phyloP scores from a whole-genome alignment of 129 eudicot genomes.

The Arctium minus region DNA sequence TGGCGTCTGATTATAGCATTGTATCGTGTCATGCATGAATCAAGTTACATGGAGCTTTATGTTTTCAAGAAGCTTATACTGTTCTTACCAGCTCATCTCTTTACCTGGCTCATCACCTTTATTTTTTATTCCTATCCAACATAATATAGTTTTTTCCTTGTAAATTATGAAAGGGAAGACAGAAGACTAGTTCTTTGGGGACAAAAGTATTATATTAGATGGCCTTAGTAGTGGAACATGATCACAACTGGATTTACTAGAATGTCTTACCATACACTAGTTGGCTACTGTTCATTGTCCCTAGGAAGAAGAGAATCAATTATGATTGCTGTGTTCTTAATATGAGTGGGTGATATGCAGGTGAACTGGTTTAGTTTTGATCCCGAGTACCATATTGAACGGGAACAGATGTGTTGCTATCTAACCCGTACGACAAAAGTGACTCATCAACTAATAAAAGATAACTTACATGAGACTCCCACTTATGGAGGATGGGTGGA shows the following conservation, averaged over 20 bases:
- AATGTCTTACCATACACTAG: not conserved
- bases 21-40: not conserved
- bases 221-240: not conserved
- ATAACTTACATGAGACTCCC: slow-evolving; percentile 96
- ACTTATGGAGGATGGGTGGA: slow-evolving; percentile 99
- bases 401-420: slow-evolving; percentile 97
- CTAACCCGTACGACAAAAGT: slow-evolving; percentile 89
- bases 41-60: not conserved
- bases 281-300: not conserved
- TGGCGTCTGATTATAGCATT: not conserved
- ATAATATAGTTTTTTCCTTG: no score
- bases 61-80: not conserved
- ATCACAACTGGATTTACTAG: not conserved
- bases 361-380: slow-evolving; percentile 98
- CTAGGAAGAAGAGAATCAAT: not conserved
- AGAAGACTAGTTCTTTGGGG: not conserved
- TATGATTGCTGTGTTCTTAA: slow-evolving; percentile 14
- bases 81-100: no score
- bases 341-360: slow-evolving; percentile 46
- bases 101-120: not conserved
- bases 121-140: not conserved
- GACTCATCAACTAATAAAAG: slow-evolving; percentile 86
- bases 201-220: not conserved
- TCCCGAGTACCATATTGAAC: slow-evolving; percentile 71
- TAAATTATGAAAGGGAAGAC: not conserved